A percentile compares a stretch with the other conserved stretches of the same genome.
phyloP scores from a whole-genome alignment of 805 yeast genomes.

The Ogataea chonburiensis region DNA sequence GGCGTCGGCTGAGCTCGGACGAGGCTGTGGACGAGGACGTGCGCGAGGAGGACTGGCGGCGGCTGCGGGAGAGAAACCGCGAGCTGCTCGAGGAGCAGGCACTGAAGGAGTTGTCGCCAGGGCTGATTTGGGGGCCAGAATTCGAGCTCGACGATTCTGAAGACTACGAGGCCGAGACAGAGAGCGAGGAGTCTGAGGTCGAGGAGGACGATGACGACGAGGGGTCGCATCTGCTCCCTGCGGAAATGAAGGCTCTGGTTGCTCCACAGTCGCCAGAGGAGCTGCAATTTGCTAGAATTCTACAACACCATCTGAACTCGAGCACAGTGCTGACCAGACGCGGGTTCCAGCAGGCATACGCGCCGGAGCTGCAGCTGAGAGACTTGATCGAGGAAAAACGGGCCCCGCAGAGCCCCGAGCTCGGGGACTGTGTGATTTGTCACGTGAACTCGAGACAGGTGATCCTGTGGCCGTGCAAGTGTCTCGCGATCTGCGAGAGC shows the following conservation, averaged over 20 bases:
- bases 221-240: constrained; percentile 9
- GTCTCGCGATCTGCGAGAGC: constrained; percentile 83
- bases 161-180: constrained; percentile 14
- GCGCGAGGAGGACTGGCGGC: constrained; percentile 12
- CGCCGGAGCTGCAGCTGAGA: constrained; percentile 26
- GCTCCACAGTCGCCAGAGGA: constrained; percentile 29
- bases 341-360: constrained; percentile 23
- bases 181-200: constrained; percentile 7
- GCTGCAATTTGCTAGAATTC: constrained; percentile 26
- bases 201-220: constrained; percentile 15
- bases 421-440: constrained; percentile 74
- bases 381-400: constrained; percentile 30
- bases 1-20: background rate
- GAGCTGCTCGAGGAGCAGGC: constrained; percentile 2
- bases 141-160: constrained; percentile 11
- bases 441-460: constrained; percentile 71
- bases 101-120: background rate
- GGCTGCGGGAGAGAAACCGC: constrained; percentile 4
- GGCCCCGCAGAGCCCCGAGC: constrained; percentile 9
- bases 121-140: background rate
- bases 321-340: constrained; percentile 30
- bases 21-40: constrained; percentile 2
- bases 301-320: constrained; percentile 30
- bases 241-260: constrained; percentile 26
- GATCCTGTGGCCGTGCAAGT: constrained; percentile 90